Conservation (phyloP, 75 land plant species). For the Picea sitchensis region DNA sequence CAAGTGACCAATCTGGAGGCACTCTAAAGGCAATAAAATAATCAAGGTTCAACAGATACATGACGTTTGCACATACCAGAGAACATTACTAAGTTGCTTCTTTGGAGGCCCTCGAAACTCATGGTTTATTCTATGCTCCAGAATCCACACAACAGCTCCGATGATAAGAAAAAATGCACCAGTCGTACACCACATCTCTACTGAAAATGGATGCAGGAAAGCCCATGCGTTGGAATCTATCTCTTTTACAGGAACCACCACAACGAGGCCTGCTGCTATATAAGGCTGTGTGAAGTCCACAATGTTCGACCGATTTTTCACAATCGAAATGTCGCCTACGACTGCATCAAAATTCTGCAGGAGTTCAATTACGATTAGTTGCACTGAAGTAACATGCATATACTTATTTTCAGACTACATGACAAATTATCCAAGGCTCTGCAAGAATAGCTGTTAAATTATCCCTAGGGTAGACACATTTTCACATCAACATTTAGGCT, state of each 20-base stretch:
- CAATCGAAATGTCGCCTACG: slow-evolving; percentile 38
- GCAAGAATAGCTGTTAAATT: background rate
- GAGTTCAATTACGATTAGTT: background rate
- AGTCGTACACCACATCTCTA: slow-evolving; percentile 40
- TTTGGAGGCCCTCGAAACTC: slow-evolving; percentile 40
- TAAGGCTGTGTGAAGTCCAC: slow-evolving; percentile 40
- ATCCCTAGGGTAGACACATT: no score
- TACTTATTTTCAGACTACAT: slow-evolving; percentile 2
- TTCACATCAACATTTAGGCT: no score
- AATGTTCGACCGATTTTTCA: slow-evolving; percentile 27
- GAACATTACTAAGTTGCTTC: slow-evolving; percentile 21
- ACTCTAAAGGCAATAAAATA: no score
- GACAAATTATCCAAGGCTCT: background rate
- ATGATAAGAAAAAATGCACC: slow-evolving; percentile 33
- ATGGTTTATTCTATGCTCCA: slow-evolving; percentile 36
- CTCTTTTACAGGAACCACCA: slow-evolving; percentile 17
- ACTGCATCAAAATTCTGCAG: slow-evolving; percentile 37
- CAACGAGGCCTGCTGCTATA: slow-evolving; percentile 24
- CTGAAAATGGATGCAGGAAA: slow-evolving; percentile 40
- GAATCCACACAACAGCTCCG: slow-evolving; percentile 45
- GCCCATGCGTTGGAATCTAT: slow-evolving; percentile 33
- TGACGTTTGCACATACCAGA: slow-evolving; percentile 17
- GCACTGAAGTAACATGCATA: slow-evolving; percentile 4
- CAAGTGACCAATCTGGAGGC: no score
- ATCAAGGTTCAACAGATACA: no score